Evolutionary conservation across 805 yeast genomes (phyloP).

Genomic region (Kodamaea lidongshanica): DNA sequence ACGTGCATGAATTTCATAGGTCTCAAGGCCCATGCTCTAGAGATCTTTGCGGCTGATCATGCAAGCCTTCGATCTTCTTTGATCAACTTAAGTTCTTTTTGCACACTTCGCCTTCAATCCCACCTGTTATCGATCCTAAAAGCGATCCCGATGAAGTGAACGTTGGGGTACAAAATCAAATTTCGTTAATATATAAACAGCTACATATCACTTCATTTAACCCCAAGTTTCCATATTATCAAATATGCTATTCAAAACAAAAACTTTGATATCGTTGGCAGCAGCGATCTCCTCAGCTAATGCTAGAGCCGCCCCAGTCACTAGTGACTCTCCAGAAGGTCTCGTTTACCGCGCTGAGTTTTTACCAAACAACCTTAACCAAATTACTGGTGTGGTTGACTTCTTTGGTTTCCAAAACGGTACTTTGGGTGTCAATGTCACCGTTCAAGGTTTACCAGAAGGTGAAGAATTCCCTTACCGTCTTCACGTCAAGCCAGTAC

Average conservation of each 20-base stretch:
- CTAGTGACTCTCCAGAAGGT: constrained; percentile 25
- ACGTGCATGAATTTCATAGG: too few species aligned
- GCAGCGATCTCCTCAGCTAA: constrained; percentile 6
- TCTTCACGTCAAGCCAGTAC: constrained; percentile 33
- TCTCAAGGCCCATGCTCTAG: too few species aligned
- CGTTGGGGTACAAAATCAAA: too few species aligned
- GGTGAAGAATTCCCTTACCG: constrained; percentile 41
- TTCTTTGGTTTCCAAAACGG: constrained; percentile 29
- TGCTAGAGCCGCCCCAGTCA: constrained; percentile 19
- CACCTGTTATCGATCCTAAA: too few species aligned
- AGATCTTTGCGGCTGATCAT: too few species aligned
- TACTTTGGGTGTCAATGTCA: constrained; percentile 27
- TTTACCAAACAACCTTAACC: constrained; percentile 13
- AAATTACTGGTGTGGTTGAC: constrained; percentile 23
- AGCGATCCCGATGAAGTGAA: too few species aligned
- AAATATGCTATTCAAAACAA: constrained; percentile 3
- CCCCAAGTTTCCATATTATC: too few species aligned
- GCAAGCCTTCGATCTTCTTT: too few species aligned
- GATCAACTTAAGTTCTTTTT: too few species aligned
- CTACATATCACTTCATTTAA: too few species aligned
- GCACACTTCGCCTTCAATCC: too few species aligned
- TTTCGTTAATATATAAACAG: too few species aligned
- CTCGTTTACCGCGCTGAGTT: constrained; percentile 25
- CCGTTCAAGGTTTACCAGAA: constrained; percentile 27
- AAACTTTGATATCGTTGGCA: constrained; percentile 6